Evolutionary conservation across 2,329 filamentous ascomycete species (phyloP), one percentile per base, ranked within the genome.

Genomic region (Fusarium illudens): DNA sequence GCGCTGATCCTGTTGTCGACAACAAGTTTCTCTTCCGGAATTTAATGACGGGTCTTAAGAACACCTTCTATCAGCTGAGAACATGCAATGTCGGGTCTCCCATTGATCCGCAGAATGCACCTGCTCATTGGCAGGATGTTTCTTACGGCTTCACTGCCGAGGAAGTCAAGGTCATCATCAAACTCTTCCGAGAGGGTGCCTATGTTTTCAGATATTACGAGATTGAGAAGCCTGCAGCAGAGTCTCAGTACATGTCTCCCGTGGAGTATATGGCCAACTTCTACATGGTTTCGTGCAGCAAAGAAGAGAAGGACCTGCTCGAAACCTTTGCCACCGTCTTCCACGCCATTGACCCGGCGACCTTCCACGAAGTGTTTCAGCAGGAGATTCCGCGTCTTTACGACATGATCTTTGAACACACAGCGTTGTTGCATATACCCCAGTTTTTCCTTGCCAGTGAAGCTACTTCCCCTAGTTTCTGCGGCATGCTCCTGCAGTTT

Each of bases 371-470:
- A 81, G 94, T 99, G 37, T 99, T 99, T 78, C 93, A 97, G 76
- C 93, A 94, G 64, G 96, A 98, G 81, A 98, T 99, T 64, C 95
- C 95, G 34, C 93, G 93, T 78, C 88, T 99, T 34, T 98, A 99
- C 78, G 92, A 97, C 67, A 95, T 98, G 86, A 97, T 97, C 81
- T 97, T 98, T 77, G 93, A 98, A 77, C 96, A 99, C 79, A 94
- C 94, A 2, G 92, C 93, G 25, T 85, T 99, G 36, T 85, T 99
- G 53, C 96, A 99, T 78, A 92, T 99, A 59, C 95, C 96, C 7
- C 96, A 99, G 76, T 99, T 98, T 79, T 96, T 99, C 80, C 87
- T 99, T 53, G 96, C 96, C n/a, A 97, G 94, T 73, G 96, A 99
- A 81, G 95, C 95, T 5, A 99, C 96, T 0, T 97, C 94, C 25